Evolutionary conservation across 139 green algal species (phyloP).

Genomic region (Zygnema circumcarinatum): DNA sequence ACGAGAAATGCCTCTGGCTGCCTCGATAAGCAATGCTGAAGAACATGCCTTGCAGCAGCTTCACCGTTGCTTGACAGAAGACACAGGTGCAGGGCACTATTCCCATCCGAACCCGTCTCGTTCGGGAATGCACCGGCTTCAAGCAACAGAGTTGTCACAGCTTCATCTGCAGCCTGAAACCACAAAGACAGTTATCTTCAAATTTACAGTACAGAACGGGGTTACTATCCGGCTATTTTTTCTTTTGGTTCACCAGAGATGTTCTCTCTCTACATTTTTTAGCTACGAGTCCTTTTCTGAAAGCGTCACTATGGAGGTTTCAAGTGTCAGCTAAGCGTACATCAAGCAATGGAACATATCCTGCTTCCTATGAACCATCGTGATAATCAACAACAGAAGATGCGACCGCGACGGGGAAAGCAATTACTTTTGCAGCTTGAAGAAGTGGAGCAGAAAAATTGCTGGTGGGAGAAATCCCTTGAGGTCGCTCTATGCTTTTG

Average conservation of each 20-base stretch:
- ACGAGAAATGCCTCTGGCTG: too few species aligned
- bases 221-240: neutral
- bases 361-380: too few species aligned
- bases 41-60: neutral
- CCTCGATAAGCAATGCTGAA: neutral
- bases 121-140: slow-evolving; percentile 7
- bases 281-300: too few species aligned
- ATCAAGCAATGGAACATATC: too few species aligned
- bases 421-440: slow-evolving; percentile 17
- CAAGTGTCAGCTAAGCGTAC: too few species aligned
- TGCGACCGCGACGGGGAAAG: too few species aligned
- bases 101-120: slow-evolving; percentile 17
- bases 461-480: neutral
- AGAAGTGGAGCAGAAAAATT: slow-evolving; percentile 5
- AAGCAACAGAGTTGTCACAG: slow-evolving; percentile 4
- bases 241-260: too few species aligned
- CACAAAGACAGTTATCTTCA: neutral
- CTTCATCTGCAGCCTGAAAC: slow-evolving; percentile 36
- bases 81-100: slow-evolving; percentile 29
- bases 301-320: too few species aligned
- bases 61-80: slow-evolving; percentile 1
- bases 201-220: neutral
- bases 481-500: neutral
- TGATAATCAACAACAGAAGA: too few species aligned
- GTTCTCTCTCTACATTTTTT: too few species aligned